Base-by-base conservation (phyloP, 129 eudicot species). In the Logfia minima region DNA sequence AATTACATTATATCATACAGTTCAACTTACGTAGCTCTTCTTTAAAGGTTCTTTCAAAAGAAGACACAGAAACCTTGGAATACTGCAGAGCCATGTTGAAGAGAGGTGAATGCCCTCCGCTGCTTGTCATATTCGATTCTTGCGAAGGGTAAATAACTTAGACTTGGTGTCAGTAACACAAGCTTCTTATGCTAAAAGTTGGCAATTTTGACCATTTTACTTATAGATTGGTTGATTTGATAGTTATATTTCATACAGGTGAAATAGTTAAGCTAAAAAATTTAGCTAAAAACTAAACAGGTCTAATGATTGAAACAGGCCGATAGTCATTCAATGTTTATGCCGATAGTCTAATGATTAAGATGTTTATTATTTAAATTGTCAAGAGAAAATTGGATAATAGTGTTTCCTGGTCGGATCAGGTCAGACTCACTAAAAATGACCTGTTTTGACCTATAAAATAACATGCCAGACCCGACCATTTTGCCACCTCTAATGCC, bases 41-140 rank as follows among this genome's bases (percentile, higher is more conserved):
- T 68, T 0, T 66, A 76, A 76, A 94, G 98, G 90, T 94, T 83
- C 88, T 93, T 63, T 78, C 95, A 1, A 93, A 88, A 84, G 90
- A 88, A 83, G 98, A 87, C 82, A 77, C 75, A 6, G 89, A 87
- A 73, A 93, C 98, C 34, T 74, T 90, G 85, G 89, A 88, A 64
- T 74, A 69, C 22, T 90, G 98, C 78, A 84, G 72, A 76, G 77
- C 81, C 66, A 93, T 93, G 98, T 74, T 74, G 79, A 83, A 72
- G 81, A 85, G 89, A 78, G 98, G 95, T 19, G 83, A 86, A 85
- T 90, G 87, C 71, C 95, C 96, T 63, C 96, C 98, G 19, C 87
- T 93, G 65, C 56, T 79, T 28, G 95, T 93, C 62, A 86, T 85
- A 37, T 90, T 80, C 78, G 95, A 93, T 86, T 31, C 86, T 53